Evolutionary conservation across 1,284 basidiomycete genomes (phyloP).

Genomic region (Cryptococcus sp.): DNA sequence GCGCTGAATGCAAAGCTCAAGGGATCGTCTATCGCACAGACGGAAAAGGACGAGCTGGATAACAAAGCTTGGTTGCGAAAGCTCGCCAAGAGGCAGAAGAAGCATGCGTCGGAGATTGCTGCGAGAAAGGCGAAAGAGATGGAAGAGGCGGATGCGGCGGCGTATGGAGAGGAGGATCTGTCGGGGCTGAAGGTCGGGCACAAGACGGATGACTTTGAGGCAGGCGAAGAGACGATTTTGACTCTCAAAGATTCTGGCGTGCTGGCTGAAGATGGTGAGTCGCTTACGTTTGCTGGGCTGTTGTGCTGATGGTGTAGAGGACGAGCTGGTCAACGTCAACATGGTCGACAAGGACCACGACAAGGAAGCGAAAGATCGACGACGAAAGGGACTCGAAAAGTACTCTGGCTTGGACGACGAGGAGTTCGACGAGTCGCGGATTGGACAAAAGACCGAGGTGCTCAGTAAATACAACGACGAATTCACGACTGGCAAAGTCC

Average conservation of each 20-base stretch:
- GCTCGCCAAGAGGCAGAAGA: slow-evolving; percentile 80
- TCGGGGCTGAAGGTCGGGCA: slow-evolving; percentile 92
- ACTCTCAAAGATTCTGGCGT: slow-evolving; percentile 93
- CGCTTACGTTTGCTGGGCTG: not conserved
- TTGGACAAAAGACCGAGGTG: slow-evolving; percentile 72
- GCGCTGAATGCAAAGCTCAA: slow-evolving; percentile 85
- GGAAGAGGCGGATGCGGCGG: slow-evolving; percentile 72
- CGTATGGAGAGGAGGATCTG: slow-evolving; percentile 75
- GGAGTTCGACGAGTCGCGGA: slow-evolving; percentile 66
- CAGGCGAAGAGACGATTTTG: slow-evolving; percentile 90
- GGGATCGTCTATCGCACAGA: slow-evolving; percentile 82
- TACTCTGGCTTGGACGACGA: slow-evolving; percentile 98
- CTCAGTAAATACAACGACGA: slow-evolving; percentile 93
- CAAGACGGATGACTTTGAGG: slow-evolving; percentile 82
- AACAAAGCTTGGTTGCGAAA: slow-evolving; percentile 81
- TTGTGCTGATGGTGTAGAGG: slow-evolving; percentile 57
- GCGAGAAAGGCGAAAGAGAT: slow-evolving; percentile 68
- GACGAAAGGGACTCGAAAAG: slow-evolving; percentile 72
- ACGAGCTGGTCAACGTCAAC: slow-evolving; percentile 91
- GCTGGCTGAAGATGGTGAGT: slow-evolving; percentile 80
- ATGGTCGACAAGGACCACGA: slow-evolving; percentile 78
- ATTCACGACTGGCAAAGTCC: slow-evolving; percentile 50
- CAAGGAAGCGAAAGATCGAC: slow-evolving; percentile 60
- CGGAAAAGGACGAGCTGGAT: slow-evolving; percentile 54
- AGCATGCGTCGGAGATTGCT: slow-evolving; percentile 68